Evolutionary conservation across 2,329 filamentous ascomycete genomes (phyloP), one percentile per base, ranked within the genome.

Genomic region (Aaosphaeria pasadenensis): DNA sequence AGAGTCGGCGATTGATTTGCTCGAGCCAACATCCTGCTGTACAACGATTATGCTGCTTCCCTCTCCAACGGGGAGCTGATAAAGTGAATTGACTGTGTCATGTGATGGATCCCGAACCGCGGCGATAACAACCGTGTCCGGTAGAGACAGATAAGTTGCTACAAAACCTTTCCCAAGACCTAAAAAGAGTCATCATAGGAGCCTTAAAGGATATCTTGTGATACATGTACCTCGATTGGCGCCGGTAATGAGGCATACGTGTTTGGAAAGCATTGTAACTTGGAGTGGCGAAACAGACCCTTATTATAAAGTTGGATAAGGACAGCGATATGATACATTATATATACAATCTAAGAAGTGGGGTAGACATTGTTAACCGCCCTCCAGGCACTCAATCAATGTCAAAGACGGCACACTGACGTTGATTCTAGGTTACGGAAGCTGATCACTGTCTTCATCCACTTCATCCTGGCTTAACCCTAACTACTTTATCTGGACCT

Each of bases 101-200:
- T 36, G 33, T 0, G 53, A 39, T 4, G 53, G 59, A n/a, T 67
- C 57, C 17, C 73, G 72, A 30, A 73, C 62, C 5, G 68, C 70
- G 24, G 69, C 71, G 9, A 77, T 67, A 38, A 76, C 67, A 13
- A 59, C 72, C 13, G 64, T 68, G 39, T 69, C 56, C 1, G 73
- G 67, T 1, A 65, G 56, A 1, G 54, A 48, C 35, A 77, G 69
- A 52, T 72, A 72, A 2, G 44, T 29, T 33, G 59, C 44, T 41
- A 63, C 53, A 7, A 73, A 53, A 5, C 59, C 64, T 7, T 64
- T 55, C 2, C 73, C 73, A 46, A 71, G 63, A 9, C 67, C 69
- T 70, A 24, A 33, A 1, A 5, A 17, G 59, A 62, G 53, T 52
- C 7, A 38, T n/a, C n/a, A n/a, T n/a, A n/a, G 28, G 1, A 39